These are phyloP conservation scores for Ophiognomonia clavigignenti-juglandacearum DNA, from an alignment of 2,329 filamentous ascomycete species.

Conservation along the genomic window DNA sequence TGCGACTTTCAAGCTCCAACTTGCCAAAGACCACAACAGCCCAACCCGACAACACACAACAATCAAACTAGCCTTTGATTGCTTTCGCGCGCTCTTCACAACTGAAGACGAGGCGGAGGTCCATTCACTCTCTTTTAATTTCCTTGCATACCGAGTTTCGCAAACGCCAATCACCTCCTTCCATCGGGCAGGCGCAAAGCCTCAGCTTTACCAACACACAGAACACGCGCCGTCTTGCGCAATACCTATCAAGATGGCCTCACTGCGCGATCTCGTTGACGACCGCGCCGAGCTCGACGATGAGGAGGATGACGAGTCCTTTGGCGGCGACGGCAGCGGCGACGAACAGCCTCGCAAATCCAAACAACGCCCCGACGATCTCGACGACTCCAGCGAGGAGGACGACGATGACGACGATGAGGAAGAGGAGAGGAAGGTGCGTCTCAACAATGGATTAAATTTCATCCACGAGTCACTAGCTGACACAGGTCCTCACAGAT, in stretches of 20 bases:
- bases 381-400: constrained; percentile 87
- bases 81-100: too few relatives aligned
- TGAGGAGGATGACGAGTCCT: constrained; percentile 80
- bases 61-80: too few relatives aligned
- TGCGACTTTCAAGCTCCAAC: background rate
- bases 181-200: background rate
- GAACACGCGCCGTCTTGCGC: background rate
- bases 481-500: constrained; percentile 48
- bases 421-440: constrained; percentile 71
- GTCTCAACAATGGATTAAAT: background rate
- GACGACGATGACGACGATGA: constrained; percentile 91
- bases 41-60: too few relatives aligned
- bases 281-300: constrained; percentile 81
- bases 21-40: too few relatives aligned
- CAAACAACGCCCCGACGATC: constrained; percentile 37
- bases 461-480: background rate
- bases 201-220: constrained; percentile 1
- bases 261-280: constrained; percentile 73
- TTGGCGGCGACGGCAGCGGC: constrained; percentile 73
- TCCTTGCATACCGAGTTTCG: background rate
- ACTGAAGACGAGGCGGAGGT: too few relatives aligned
- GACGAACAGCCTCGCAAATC: constrained; percentile 58
- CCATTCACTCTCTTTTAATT: background rate
- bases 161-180: background rate
- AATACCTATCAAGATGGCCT: constrained; percentile 48